Evolutionary conservation across 306 rosid genomes (phyloP), one percentile per base, ranked within the genome.

Genomic region (Quercus robur): DNA sequence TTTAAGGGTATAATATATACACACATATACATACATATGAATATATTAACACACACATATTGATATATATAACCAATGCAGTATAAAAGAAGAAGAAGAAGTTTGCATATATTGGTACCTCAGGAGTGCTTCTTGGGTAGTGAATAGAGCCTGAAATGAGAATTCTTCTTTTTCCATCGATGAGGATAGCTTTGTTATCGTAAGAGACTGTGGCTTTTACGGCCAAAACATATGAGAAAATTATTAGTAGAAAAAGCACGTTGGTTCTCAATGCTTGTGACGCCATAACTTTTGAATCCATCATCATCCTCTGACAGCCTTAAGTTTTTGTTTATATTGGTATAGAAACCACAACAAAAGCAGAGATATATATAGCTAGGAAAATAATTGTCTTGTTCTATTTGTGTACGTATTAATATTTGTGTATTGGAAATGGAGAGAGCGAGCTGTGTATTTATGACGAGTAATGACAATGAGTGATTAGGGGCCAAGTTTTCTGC

Each of bases 81-180:
- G 9, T 41, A 41, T 41, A 41, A 51, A 31, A 23, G 6, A 31
- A 23, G 6, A 30, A 10, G 19, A 31, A 69, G 26, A 61, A 44
- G 78, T 80, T 82, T 82, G 79, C 76, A 58, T 41, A 41, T 41
- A 41, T 51, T 19, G 18, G 61, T 84, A 90, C 98, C 93, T 91
- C 82, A 13, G 94, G 97, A 55, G 99, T 93, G 93, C 98, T 93
- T 93, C 98, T 90, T 58, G 99, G 98, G 68, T 93, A 96, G 81
- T 96, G 99, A 74, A 96, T 91, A 78, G 99, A 96, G 1, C 99
- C 99, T 77, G 99, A 96, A 5, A 73, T 73, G 6, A 73, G 58
- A 73, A 73, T 26, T 28, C 76, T 54, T 54, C 61, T 28, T 54
- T 52, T 46, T 54, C 76, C 76, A 73, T 73, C 30, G 21, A 73